A percentile compares a stretch with the other conserved stretches of the same genome.
Conservation (phyloP, 177 flowering plant genomes). For the Telopea speciosissima region DNA sequence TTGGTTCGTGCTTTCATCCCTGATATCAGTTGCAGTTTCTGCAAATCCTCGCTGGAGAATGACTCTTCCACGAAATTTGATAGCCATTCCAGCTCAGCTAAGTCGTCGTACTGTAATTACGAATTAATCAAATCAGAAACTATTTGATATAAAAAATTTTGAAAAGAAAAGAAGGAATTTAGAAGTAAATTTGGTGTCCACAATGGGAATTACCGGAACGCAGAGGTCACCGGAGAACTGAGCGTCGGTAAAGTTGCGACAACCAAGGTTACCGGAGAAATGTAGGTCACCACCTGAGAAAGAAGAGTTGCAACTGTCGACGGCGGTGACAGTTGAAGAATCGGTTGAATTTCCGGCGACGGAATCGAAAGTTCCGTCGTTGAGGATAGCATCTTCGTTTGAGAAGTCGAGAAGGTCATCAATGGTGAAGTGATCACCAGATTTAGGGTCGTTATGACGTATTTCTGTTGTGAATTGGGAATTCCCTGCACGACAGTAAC, state of each 20-base stretch:
- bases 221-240: slow-evolving; percentile 72
- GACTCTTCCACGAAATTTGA: slow-evolving; percentile 92
- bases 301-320: slow-evolving; percentile 63
- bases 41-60: slow-evolving; percentile 63
- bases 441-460: slow-evolving; percentile 23
- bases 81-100: slow-evolving; percentile 92
- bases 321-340: slow-evolving; percentile 45
- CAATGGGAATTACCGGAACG: slow-evolving; percentile 58
- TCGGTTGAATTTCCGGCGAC: slow-evolving; percentile 35
- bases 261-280: slow-evolving; percentile 22
- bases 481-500: slow-evolving; percentile 21
- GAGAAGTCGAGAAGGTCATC: slow-evolving; percentile 89
- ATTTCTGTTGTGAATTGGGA: slow-evolving; percentile 36
- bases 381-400: slow-evolving; percentile 36
- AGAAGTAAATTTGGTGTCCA: neutral
- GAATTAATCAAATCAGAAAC: neutral
- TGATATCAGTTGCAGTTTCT: slow-evolving; percentile 45
- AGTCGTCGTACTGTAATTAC: slow-evolving; percentile 62
- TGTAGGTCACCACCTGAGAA: slow-evolving; percentile 39
- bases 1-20: slow-evolving; percentile 27
- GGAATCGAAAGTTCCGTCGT: slow-evolving; percentile 24
- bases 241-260: slow-evolving; percentile 36
- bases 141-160: too few species aligned
- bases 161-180: too few species aligned
- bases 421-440: slow-evolving; percentile 55